Conservation (phyloP, 1,284 basidiomycete genomes). For the Ganoderma lucidum region DNA sequence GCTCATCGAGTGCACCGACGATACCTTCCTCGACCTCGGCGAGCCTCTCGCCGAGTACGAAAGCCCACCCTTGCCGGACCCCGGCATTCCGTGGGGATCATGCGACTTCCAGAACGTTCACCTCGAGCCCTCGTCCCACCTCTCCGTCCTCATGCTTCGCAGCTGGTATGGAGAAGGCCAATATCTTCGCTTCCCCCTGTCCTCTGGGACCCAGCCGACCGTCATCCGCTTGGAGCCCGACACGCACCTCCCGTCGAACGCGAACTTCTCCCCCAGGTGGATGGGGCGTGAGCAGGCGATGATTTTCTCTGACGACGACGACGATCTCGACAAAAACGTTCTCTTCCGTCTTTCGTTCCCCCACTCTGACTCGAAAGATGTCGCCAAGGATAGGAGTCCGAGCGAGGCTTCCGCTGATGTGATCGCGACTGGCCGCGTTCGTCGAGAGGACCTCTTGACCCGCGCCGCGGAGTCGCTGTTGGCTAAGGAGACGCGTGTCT, state of each 20-base stretch:
- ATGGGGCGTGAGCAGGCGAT: background rate
- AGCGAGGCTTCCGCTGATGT: background rate
- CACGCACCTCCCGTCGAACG: background rate
- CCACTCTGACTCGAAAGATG: background rate
- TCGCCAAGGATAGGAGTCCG: no score
- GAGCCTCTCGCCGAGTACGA: constrained; percentile 2
- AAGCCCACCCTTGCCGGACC: background rate
- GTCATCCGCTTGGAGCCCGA: background rate
- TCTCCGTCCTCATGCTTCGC: background rate
- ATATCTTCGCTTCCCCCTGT: background rate
- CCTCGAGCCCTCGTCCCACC: background rate
- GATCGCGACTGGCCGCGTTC: background rate
- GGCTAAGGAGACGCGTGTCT: background rate
- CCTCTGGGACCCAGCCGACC: background rate
- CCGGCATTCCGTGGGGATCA: background rate
- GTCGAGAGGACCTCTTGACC: background rate
- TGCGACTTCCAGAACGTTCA: background rate
- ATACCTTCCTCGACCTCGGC: background rate
- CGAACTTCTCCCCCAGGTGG: background rate
- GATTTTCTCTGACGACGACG: background rate
- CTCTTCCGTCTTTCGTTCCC: background rate
- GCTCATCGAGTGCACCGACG: background rate
- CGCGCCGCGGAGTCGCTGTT: background rate
- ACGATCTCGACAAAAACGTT: background rate
- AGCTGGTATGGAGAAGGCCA: background rate